phyloP scores from a whole-genome alignment of 768 basidiomycete genomes.

The Leccinellum albellum region DNA sequence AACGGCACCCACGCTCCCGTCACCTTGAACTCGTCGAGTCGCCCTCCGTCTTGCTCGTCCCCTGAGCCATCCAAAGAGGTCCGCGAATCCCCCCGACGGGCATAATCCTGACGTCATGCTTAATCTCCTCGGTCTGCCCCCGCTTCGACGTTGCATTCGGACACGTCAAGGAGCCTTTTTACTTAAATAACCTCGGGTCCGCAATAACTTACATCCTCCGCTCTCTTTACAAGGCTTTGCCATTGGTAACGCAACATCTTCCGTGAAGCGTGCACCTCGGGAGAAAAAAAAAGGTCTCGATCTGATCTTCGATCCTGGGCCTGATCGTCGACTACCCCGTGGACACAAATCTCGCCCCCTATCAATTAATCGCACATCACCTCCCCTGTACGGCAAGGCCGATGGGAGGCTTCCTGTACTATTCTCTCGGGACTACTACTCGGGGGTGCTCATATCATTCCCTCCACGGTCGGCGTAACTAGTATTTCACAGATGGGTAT shows the following conservation, averaged over 20 bases:
- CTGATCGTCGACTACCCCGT: constrained; percentile 23
- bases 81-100: neutral
- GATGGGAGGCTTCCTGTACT: neutral
- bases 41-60: neutral
- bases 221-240: neutral
- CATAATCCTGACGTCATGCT: neutral
- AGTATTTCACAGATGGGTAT: constrained; percentile 14
- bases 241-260: constrained; percentile 13
- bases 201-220: neutral
- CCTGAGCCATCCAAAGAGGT: neutral
- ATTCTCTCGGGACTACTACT: neutral
- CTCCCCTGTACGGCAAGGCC: constrained; percentile 12
- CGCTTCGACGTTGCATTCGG: neutral
- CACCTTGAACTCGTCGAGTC: neutral
- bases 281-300: constrained; percentile 11
- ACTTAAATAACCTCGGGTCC: constrained; percentile 5
- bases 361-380: constrained; percentile 18
- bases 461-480: neutral
- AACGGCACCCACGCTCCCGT: neutral
- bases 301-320: constrained; percentile 30
- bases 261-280: constrained; percentile 24
- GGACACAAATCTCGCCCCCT: constrained; percentile 10
- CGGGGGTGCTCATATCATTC: neutral
- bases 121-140: constrained; percentile 7
- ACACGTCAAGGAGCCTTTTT: constrained; percentile 17